Conservation (phyloP, 2,329 filamentous ascomycete species). For the Parastagonospora nodorum region DNA sequence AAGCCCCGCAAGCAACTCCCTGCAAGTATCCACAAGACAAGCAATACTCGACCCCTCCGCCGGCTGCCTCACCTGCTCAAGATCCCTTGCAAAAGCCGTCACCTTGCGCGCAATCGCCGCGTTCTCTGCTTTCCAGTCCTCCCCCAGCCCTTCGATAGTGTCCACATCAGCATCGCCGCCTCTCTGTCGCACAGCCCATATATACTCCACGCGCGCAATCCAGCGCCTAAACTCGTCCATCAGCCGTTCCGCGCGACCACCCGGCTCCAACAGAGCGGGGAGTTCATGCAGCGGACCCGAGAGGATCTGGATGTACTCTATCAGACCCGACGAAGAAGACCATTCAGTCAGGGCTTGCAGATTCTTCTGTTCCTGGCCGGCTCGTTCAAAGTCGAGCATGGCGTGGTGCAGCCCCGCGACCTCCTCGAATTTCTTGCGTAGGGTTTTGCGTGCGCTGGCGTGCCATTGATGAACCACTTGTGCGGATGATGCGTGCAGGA, state of each 20-base stretch:
- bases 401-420: slow-evolving; percentile 42
- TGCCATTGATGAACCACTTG: slow-evolving; percentile 37
- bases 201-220: slow-evolving; percentile 34
- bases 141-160: slow-evolving; percentile 38
- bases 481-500: slow-evolving; percentile 38
- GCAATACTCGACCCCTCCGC: slow-evolving; percentile 40
- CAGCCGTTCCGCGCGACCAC: slow-evolving; percentile 39
- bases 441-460: slow-evolving; percentile 33
- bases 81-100: slow-evolving; percentile 34
- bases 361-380: slow-evolving; percentile 44
- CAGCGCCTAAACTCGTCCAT: slow-evolving; percentile 40
- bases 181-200: slow-evolving; percentile 24
- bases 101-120: slow-evolving; percentile 42
- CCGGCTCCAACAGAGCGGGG: slow-evolving; percentile 36
- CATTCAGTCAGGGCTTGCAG: slow-evolving; percentile 43
- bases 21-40: slow-evolving; percentile 35
- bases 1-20: slow-evolving; percentile 35
- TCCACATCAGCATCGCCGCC: slow-evolving; percentile 11
- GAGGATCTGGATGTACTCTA: slow-evolving; percentile 43
- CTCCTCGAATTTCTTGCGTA: slow-evolving; percentile 43
- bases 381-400: slow-evolving; percentile 44
- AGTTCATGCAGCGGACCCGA: slow-evolving; percentile 45
- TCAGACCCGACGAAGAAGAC: slow-evolving; percentile 35
- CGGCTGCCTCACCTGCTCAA: slow-evolving; percentile 37
- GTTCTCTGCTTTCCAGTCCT: slow-evolving; percentile 42